Conservation (phyloP, 352 stramenopile species). For the Peronospora belbahrii region DNA sequence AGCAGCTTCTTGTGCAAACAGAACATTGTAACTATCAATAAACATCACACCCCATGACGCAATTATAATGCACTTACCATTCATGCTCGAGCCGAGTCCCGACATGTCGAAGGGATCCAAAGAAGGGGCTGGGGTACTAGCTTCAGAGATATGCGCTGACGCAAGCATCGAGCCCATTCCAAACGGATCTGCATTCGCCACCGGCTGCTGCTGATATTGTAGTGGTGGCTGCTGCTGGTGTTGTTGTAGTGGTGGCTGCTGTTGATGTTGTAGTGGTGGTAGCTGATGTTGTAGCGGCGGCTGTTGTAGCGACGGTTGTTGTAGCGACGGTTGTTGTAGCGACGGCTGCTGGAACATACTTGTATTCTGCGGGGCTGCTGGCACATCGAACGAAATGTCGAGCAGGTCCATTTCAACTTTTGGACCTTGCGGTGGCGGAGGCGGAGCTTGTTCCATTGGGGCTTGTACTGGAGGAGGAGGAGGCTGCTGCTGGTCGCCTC, state of each 20-base stretch:
- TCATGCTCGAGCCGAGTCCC: slow-evolving; percentile 56
- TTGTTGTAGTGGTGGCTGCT: slow-evolving; percentile 24
- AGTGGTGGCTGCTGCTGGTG: slow-evolving; percentile 24
- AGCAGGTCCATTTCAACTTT: slow-evolving; percentile 76
- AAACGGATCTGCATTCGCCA: slow-evolving; percentile 51
- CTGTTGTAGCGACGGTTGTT: slow-evolving; percentile 31
- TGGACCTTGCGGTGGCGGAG: slow-evolving; percentile 25
- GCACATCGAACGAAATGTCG: slow-evolving; percentile 72
- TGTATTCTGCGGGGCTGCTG: slow-evolving; percentile 29
- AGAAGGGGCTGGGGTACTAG: slow-evolving; percentile 26
- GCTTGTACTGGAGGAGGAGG: slow-evolving; percentile 24
- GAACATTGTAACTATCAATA: slow-evolving; percentile 3
- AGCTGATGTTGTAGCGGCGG: slow-evolving; percentile 22
- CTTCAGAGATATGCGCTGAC: slow-evolving; percentile 21
- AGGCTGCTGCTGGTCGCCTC: slow-evolving; percentile 38
- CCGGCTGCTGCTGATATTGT: slow-evolving; percentile 27
- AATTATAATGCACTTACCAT: slow-evolving; percentile 38
- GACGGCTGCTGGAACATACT: slow-evolving; percentile 31
- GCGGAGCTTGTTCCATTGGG: slow-evolving; percentile 25
- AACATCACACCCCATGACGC: not conserved
- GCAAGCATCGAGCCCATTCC: slow-evolving; percentile 38
- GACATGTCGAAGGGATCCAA: slow-evolving; percentile 75
- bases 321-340: slow-evolving; percentile 19
- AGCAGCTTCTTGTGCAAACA: slow-evolving; percentile 20
- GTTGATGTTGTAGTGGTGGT: too few species aligned